Conservation (phyloP, 2,329 filamentous ascomycete genomes). For the Ambrosiella cleistominuta region DNA sequence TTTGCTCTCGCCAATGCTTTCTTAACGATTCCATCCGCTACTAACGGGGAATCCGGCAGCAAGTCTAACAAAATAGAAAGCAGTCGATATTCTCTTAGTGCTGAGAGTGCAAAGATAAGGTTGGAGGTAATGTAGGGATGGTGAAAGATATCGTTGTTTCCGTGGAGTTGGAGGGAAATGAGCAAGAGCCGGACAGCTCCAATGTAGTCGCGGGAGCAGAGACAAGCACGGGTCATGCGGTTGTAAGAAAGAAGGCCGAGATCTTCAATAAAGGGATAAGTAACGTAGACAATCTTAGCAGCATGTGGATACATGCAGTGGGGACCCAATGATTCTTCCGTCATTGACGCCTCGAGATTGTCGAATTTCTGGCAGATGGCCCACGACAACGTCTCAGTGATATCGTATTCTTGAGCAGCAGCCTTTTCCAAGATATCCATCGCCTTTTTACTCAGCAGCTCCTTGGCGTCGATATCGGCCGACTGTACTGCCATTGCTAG, state of each 20-base stretch:
- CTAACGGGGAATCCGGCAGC: background rate
- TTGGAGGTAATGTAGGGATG: conserved; percentile 6
- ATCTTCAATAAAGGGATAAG: conserved; percentile 2
- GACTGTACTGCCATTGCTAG: conserved; percentile 6
- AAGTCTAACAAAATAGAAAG: conserved; percentile 3
- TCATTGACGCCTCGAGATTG: background rate
- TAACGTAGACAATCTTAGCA: background rate
- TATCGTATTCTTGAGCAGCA: conserved; percentile 4
- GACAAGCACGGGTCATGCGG: conserved; percentile 8
- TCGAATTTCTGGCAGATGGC: conserved; percentile 5
- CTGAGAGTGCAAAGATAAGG: conserved; percentile 10
- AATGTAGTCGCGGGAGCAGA: conserved; percentile 10
- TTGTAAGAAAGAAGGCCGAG: conserved; percentile 8
- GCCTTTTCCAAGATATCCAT: conserved; percentile 5
- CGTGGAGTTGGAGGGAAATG: conserved; percentile 1
- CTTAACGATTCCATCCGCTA: conserved; percentile 3
- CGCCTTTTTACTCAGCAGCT: background rate
- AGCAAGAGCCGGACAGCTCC: conserved; percentile 7
- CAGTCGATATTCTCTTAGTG: conserved; percentile 7
- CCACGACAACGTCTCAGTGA: conserved; percentile 6
- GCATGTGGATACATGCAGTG: conserved; percentile 8
- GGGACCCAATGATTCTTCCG: background rate
- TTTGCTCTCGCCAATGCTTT: conserved; percentile 5
- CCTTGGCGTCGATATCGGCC: background rate
- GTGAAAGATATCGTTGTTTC: conserved; percentile 4